Evolutionary conservation across 768 basidiomycete genomes (phyloP), one percentile per base, ranked within the genome.

Genomic region (Leccinum ochraceum): DNA sequence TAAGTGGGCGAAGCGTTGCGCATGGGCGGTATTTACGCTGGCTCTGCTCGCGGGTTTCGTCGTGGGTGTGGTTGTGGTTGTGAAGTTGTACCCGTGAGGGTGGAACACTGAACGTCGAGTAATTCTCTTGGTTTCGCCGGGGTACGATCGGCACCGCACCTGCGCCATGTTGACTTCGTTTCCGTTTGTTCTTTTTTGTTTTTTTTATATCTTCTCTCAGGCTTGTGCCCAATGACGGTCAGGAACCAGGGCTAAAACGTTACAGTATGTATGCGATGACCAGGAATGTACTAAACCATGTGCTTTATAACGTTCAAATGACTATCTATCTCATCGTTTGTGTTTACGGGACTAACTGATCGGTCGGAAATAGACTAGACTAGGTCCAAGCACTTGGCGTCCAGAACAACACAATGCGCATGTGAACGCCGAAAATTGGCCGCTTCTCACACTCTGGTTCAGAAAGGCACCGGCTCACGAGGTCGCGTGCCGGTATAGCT

Each of bases 1-100:
- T 49, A 77, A 71, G 60, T 81, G 81, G 81, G 80, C 77, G 14
- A 69, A 64, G 60, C 73, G 78, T n/a, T 79, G 64, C 53, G 60
- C 10, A 32, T 57, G 55, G 60, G 66, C 55, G 11, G 26, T 67
- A 5, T 3, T 56, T 16, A 56, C 2, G n/a, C 1, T 65, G 10
- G 17, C 53, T 14, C 5, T 37, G 0, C n/a, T 66, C 24, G 51
- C 4, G 10, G 30, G 51, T 9, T 5, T 50, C 44, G 20, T 20
- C 6, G 9, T n/a, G 44, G 10, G 4, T 4, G 36, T 32, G 2
- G 16, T 36, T 22, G 6, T 10, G 20, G 20, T 42, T 6, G 6
- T 26, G 49, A 20, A 20, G 20, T n/a, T n/a, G 17, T 8, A 37
- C 24, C 30, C 49, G 22, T 53, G 44, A 62, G 42, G 26, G n/a